Evolutionary conservation across 768 basidiomycete genomes (phyloP), one percentile per base, ranked within the genome.

Genomic region (Lentinula guzmanii): DNA sequence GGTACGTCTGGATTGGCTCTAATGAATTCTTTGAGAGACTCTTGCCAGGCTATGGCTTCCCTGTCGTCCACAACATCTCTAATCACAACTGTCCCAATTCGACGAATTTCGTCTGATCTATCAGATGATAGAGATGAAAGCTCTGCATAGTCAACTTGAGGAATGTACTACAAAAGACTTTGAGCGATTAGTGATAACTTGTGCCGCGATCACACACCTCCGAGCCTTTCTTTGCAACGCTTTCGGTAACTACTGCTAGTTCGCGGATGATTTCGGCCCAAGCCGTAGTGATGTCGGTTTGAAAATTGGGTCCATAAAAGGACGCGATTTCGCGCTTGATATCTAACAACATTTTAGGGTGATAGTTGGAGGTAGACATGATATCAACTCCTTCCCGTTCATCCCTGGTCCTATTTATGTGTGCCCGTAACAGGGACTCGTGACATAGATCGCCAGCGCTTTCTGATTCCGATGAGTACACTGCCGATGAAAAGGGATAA

Each of bases 71-170:
- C 85, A 7, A 90, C 79, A 63, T 83, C 79, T 34, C 73, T 78
- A 61, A 90, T 84, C 34, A 90, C 80, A 37, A 90, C 78, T 18
- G 79, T 79, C 16, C 89, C 87, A 61, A 75, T 76, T 48, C 79
- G 72, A 66, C 75, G 83, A 63, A 90, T 82, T 56, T 68, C 74
- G 2, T 77, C 76, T 6, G 87, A 62, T 35, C 80, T 72, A 18
- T 83, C 81, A 0, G 67, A 60, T 48, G 75, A 72, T 45, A 90
- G 70, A 21, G 68, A 78, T 5, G 76, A 68, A 15, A 90, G 72
- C 50, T 86, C 80, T 3, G 75, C 67, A 67, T 86, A 86, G n/a
- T 81, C 73, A 53, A 90, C 80, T 70, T 84, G 82, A 3, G 88
- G 87, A 42, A 90, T 77, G 64, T 77, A 81, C 86, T 88, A 13